Conservation (phyloP, 345 rosid genomes). For the Eucalyptus curtisii region DNA sequence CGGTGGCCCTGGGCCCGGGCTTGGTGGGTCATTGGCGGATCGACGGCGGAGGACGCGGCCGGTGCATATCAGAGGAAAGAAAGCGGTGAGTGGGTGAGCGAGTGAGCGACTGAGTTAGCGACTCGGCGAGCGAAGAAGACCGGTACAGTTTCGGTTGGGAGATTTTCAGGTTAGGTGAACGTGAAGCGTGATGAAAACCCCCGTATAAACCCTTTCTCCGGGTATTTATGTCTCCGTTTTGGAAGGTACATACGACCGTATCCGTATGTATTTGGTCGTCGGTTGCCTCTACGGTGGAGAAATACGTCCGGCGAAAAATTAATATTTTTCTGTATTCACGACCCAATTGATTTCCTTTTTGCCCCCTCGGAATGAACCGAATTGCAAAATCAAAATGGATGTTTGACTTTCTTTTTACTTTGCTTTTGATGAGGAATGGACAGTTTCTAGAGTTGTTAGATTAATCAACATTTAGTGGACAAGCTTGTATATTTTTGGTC, state of each 20-base stretch:
- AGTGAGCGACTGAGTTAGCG: not conserved
- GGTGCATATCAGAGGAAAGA: not conserved
- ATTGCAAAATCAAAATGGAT: not conserved
- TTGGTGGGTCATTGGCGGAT: constrained; percentile 32
- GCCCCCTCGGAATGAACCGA: not conserved
- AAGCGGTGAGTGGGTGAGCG: not conserved
- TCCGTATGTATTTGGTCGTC: not conserved
- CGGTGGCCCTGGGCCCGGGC: constrained; percentile 20
- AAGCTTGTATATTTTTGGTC: not conserved
- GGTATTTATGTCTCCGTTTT: not conserved
- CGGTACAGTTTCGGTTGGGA: not conserved
- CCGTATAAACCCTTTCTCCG: not conserved
- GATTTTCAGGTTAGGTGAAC: not conserved
- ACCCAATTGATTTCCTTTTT: not conserved
- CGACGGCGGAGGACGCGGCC: constrained; percentile 36
- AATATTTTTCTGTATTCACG: not conserved
- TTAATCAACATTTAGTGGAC: not conserved
- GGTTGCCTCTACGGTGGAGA: not conserved
- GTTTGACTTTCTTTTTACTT: not conserved
- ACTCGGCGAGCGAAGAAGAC: not conserved
- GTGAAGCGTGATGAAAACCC: not conserved
- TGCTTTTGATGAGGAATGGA: not conserved
- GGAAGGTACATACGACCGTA: not conserved
- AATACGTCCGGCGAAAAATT: not conserved
- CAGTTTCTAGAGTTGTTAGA: not conserved